Conservation (phyloP, 1,284 basidiomycete species). For the Puccinia novopanici region DNA sequence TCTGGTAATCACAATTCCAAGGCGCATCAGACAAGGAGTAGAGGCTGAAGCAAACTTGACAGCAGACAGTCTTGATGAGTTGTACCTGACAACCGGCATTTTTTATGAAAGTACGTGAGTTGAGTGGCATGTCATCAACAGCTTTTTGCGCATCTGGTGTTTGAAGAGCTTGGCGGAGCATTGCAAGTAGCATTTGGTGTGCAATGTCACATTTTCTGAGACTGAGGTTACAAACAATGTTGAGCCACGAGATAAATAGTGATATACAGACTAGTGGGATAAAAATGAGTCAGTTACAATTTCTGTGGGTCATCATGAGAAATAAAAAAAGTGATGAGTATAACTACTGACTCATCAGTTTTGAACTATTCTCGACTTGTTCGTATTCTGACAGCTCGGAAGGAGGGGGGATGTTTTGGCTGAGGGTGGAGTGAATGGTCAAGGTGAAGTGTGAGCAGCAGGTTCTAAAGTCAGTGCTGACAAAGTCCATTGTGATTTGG, state of each 20-base stretch:
- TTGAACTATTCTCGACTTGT: no score
- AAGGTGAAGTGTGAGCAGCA: no score
- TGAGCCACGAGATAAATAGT: not conserved
- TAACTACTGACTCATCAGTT: no score
- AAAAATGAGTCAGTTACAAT: no score
- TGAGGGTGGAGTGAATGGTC: no score
- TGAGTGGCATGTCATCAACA: not conserved
- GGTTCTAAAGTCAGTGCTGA: no score
- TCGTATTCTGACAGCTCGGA: no score
- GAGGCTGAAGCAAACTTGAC: not conserved
- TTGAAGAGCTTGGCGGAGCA: not conserved
- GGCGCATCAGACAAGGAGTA: not conserved
- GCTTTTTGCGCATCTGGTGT: not conserved
- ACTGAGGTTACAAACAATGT: slow-evolving; percentile 2
- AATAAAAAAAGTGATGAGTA: no score
- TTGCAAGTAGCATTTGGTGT: not conserved
- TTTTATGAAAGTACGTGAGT: not conserved
- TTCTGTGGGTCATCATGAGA: no score
- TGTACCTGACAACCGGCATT: not conserved
- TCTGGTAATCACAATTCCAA: not conserved
- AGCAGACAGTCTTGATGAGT: not conserved
- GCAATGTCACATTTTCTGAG: not conserved
- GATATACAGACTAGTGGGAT: no score
- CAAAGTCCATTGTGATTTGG: no score
- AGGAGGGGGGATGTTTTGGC: no score